Conservation (phyloP, 2,329 filamentous ascomycete species). For the Diaporthe citriasiana region DNA sequence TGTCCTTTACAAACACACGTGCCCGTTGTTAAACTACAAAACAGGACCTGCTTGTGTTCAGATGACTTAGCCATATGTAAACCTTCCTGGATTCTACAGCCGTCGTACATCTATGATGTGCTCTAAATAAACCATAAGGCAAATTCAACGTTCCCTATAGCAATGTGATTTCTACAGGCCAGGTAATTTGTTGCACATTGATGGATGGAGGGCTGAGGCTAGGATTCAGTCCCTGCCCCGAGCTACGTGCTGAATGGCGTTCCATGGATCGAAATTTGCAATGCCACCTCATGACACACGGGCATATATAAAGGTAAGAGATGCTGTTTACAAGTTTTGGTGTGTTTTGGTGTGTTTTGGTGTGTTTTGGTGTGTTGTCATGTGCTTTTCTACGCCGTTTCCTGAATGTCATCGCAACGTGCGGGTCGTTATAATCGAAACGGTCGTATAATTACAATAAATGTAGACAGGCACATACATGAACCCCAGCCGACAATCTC, state of each 20-base stretch:
- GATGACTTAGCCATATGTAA: no score
- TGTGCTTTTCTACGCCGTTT: slow-evolving; percentile 14
- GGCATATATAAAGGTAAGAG: background rate
- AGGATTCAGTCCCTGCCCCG: background rate
- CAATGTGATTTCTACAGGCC: background rate
- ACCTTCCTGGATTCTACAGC: no score
- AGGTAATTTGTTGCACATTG: background rate
- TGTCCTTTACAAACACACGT: background rate
- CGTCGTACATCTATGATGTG: background rate
- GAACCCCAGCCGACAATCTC: background rate
- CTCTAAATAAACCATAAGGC: no score
- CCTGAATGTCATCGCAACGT: background rate
- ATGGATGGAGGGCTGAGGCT: background rate
- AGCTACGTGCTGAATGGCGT: no score
- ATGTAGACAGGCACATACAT: slow-evolving; percentile 12
- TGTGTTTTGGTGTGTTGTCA: background rate
- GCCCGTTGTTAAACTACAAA: no score
- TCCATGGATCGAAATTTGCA: background rate
- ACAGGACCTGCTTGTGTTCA: no score
- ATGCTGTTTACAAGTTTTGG: no score
- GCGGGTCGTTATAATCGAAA: background rate
- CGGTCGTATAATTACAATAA: slow-evolving; percentile 23
- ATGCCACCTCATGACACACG: background rate
- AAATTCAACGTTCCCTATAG: background rate
- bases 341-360: background rate